Percentiles rank a stretch among this genome's conserved stretches.
These are phyloP conservation scores for Clonostachys rosea DNA, from an alignment of 2,329 filamentous ascomycete species.

Conservation along the genomic window DNA sequence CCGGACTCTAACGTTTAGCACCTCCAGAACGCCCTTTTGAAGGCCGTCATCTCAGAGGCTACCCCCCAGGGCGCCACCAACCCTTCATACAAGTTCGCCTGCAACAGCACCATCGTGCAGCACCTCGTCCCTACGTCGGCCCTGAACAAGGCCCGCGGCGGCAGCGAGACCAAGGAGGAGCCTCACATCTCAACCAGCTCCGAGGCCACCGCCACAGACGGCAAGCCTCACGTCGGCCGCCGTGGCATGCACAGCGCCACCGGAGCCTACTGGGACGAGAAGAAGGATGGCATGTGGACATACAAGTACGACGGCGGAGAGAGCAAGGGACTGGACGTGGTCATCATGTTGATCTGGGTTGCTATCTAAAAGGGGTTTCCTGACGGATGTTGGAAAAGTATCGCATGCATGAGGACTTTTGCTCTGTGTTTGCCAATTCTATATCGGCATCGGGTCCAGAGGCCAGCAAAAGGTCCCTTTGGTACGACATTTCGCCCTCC, in stretches of 20 bases:
- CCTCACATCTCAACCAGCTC: slow-evolving; percentile 53
- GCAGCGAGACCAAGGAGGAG: slow-evolving; percentile 43
- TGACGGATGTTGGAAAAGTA: too few relatives aligned
- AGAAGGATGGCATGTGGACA: slow-evolving; percentile 86
- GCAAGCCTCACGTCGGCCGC: slow-evolving; percentile 71
- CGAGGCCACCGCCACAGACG: slow-evolving; percentile 49
- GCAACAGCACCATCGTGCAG: slow-evolving; percentile 98
- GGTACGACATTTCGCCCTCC: too few relatives aligned
- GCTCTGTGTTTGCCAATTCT: too few relatives aligned
- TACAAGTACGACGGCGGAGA: slow-evolving; percentile 76
- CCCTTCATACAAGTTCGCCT: slow-evolving; percentile 84
- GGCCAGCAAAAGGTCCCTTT: too few relatives aligned
- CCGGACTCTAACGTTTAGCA: not conserved
- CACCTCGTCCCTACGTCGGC: slow-evolving; percentile 70
- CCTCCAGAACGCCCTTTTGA: slow-evolving; percentile 67
- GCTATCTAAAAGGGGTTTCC: slow-evolving; percentile 20
- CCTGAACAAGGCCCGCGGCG: slow-evolving; percentile 53
- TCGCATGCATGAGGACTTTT: too few relatives aligned
- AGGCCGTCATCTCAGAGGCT: slow-evolving; percentile 72
- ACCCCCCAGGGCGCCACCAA: slow-evolving; percentile 50
- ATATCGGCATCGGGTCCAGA: too few relatives aligned
- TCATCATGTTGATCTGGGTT: slow-evolving; percentile 76
- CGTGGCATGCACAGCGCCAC: slow-evolving; percentile 87
- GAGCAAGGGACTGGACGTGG: slow-evolving; percentile 63
- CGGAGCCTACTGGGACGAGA: slow-evolving; percentile 86